Percentiles rank a stretch among this genome's conserved stretches.
These are phyloP conservation scores for Geum urbanum DNA, from an alignment of 306 rosid species.

Conservation along the genomic window DNA sequence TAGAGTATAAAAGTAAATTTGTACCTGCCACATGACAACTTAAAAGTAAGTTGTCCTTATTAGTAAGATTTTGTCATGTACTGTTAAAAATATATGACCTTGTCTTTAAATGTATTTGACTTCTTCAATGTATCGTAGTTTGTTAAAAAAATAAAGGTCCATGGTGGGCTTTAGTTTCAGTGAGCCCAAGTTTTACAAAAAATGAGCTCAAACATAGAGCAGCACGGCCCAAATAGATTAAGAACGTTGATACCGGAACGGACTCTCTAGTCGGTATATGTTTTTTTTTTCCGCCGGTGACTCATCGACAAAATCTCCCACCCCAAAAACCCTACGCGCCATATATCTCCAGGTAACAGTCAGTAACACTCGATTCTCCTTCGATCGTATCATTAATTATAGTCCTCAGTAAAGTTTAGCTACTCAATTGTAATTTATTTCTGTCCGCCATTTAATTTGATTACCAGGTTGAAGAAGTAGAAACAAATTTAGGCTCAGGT, in stretches of 20 bases:
- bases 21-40: too few relatives aligned
- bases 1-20: too few relatives aligned
- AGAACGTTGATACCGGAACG: neutral
- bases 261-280: too few relatives aligned
- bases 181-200: too few relatives aligned
- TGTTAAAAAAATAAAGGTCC: too few relatives aligned
- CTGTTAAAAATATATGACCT: too few relatives aligned
- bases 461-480: constrained; percentile 1
- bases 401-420: neutral
- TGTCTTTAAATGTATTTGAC: too few relatives aligned
- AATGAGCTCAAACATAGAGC: too few relatives aligned
- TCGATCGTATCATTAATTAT: neutral
- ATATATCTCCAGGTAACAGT: neutral
- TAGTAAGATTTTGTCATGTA: too few relatives aligned
- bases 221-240: neutral
- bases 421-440: neutral
- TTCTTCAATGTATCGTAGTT: too few relatives aligned
- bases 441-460: neutral
- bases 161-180: too few relatives aligned
- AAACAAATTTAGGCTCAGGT: neutral
- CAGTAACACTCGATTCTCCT: neutral
- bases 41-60: too few relatives aligned
- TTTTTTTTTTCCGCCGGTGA: neutral
- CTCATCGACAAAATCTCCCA: neutral
- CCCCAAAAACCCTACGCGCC: constrained; percentile 2